A percentile compares a stretch with the other conserved stretches of the same genome.
phyloP scores from a whole-genome alignment of 1,139 yeast species.

The Lizanozyma gosingica region DNA sequence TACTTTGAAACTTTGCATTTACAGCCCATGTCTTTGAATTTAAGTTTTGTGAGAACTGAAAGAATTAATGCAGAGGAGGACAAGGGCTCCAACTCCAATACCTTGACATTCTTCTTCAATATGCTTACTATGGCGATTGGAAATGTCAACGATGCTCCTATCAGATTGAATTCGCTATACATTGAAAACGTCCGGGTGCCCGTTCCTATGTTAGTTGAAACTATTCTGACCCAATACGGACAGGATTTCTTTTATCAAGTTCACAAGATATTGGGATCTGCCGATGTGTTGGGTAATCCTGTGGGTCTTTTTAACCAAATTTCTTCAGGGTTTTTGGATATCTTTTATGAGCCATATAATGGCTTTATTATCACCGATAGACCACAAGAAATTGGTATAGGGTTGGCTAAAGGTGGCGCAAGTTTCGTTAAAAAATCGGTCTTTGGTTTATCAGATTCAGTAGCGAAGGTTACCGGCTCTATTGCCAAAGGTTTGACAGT shows the following conservation, averaged over 20 bases:
- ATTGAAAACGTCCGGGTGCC: constrained; percentile 89
- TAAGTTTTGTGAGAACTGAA: constrained; percentile 90
- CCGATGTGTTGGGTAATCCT: constrained; percentile 94
- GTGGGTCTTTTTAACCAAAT: constrained; percentile 91
- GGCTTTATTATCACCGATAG: constrained; percentile 91
- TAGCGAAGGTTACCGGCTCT: constrained; percentile 89
- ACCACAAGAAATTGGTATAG: constrained; percentile 93
- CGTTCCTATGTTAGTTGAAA: constrained; percentile 59
- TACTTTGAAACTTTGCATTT: constrained; percentile 90
- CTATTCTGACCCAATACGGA: constrained; percentile 78
- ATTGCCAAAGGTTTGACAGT: constrained; percentile 89
- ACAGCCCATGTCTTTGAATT: constrained; percentile 82
- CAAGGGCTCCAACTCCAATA: constrained; percentile 48
- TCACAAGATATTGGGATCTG: constrained; percentile 90
- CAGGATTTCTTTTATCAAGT: constrained; percentile 89
- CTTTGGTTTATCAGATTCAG: constrained; percentile 88
- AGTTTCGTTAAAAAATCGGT: constrained; percentile 92
- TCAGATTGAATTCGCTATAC: constrained; percentile 75
- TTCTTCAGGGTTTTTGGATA: constrained; percentile 92
- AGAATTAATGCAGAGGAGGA: constrained; percentile 55
- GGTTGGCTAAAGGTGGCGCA: constrained; percentile 90
- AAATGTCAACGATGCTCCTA: constrained; percentile 94
- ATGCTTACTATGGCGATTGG: constrained; percentile 95
- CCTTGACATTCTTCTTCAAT: constrained; percentile 69
- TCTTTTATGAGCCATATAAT: constrained; percentile 94